phyloP scores from a whole-genome alignment of 768 basidiomycete species.

The Leccinum imitatum region DNA sequence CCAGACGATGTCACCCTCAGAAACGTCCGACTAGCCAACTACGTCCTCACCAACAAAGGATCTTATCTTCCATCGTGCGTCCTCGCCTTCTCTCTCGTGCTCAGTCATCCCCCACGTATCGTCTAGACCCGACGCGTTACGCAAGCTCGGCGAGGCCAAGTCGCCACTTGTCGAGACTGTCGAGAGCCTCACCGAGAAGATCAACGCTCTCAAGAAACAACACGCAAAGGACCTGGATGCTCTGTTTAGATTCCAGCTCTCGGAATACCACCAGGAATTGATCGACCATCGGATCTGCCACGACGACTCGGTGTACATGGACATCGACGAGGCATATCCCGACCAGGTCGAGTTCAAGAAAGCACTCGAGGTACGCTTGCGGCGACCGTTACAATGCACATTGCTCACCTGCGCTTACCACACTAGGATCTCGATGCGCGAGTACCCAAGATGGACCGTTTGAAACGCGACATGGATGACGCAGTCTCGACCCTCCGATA shows the following conservation, averaged over 20 bases:
- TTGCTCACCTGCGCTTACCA: not conserved
- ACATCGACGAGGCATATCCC: conserved; percentile 25
- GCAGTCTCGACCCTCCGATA: conserved; percentile 31
- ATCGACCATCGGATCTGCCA: conserved; percentile 26
- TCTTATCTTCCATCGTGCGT: conserved; percentile 42
- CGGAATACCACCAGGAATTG: conserved; percentile 35
- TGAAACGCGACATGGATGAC: conserved; percentile 30
- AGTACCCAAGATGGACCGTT: conserved; percentile 18
- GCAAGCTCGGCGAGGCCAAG: conserved; percentile 21
- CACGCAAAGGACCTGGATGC: conserved; percentile 33
- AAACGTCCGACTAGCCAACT: conserved; percentile 38
- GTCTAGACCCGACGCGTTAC: conserved; percentile 21
- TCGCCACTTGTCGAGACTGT: conserved; percentile 23
- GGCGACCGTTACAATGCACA: not conserved
- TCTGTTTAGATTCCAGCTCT: conserved; percentile 30
- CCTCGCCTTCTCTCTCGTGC: not conserved
- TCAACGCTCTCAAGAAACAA: conserved; percentile 29
- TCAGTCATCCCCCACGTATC: not conserved
- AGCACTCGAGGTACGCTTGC: conserved; percentile 21
- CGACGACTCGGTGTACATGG: conserved; percentile 30
- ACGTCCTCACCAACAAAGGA: conserved; percentile 41
- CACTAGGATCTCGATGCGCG: conserved; percentile 21
- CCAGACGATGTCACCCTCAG: conserved; percentile 29
- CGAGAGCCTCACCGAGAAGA: conserved; percentile 28
- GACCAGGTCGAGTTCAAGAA: conserved; percentile 28